Percentiles rank a stretch among this genome's conserved stretches.
phyloP scores from a whole-genome alignment of 2,329 filamentous ascomycete species.

The Epichloe baconii region DNA sequence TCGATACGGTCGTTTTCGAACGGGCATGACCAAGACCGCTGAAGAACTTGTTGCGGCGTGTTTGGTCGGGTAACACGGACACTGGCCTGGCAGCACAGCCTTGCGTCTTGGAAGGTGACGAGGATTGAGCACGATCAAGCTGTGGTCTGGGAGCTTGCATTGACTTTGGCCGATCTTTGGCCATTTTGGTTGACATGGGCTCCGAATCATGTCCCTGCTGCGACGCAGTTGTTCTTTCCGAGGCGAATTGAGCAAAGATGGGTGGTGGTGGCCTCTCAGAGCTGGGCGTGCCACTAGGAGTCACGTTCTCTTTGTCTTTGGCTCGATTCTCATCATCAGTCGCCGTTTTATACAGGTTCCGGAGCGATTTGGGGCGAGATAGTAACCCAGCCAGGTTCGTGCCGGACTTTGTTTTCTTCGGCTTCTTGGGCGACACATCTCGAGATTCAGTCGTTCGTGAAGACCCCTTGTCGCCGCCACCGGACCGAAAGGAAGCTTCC shows the following conservation, averaged over 20 bases:
- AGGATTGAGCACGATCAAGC: conserved; percentile 9
- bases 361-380: conserved; percentile 60
- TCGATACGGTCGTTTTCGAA: conserved; percentile 20
- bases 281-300: conserved; percentile 30
- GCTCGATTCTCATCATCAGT: conserved; percentile 37
- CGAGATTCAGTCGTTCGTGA: conserved; percentile 23
- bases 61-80: conserved; percentile 21
- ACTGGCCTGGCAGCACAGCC: conserved; percentile 21
- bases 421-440: conserved; percentile 44
- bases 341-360: conserved; percentile 44
- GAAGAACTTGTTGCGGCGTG: conserved; percentile 23
- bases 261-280: conserved; percentile 44
- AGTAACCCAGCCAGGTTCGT: conserved; percentile 71
- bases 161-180: conserved; percentile 37
- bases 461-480: conserved; percentile 22
- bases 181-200: conserved; percentile 4
- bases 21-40: conserved; percentile 25
- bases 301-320: conserved; percentile 74
- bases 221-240: conserved; percentile 9
- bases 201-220: conserved; percentile 1
- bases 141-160: conserved; percentile 26
- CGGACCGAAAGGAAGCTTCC: conserved; percentile 29
- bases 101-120: conserved; percentile 13
- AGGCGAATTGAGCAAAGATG: conserved; percentile 65
- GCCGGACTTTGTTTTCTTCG: conserved; percentile 70